Evolutionary conservation across 805 yeast genomes (phyloP), one percentile per base, ranked within the genome.

Genomic region (Ogataea nonfermentans): DNA sequence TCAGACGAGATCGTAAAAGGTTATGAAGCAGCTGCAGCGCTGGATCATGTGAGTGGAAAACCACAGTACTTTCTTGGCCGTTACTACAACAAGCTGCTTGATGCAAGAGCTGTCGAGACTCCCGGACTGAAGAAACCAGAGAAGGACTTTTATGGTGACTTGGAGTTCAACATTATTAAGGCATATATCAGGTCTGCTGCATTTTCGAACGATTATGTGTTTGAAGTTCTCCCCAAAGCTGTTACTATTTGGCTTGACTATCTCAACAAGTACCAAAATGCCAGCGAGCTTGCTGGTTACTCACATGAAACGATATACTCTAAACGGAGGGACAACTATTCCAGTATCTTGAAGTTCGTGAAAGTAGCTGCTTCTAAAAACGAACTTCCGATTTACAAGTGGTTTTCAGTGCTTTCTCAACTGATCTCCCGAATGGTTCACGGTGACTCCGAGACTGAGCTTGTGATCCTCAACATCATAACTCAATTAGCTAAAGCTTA

Each of bases 191-290:
- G 74, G 23, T 77, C 91, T 0, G 69, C 86, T 17, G 70, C 72
- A 8, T 67, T 70, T 28, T 88, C 93, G 1, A 71, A 80, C 3
- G 71, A 76, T 25, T 83, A 79, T 53, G 73, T 86, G 2, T 79
- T 79, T 55, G 97, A 93, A 61, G 83, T 91, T 0, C 65, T 93
- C 14, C 98, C 99, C 0, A 89, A 88, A 53, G 75, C 87, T n/a
- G 73, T 90, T 4, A 88, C 96, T 0, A 73, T 86, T 7, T 93
- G 99, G 99, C 66, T 93, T 16, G 96, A 90, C 51, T 84, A 82
- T 58, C 78, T 73, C 1, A 70, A 68, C 24, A 59, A 54, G 31
- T 61, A 60, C 37, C 46, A 46, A 36, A 66, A 64, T 30, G 44
- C 54, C 3, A 41, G 46, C 22, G 56, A 48, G 11, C 39, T 56